Conservation (phyloP, 2,329 filamentous ascomycete genomes). For the Acephala macrosclerotiorum region DNA sequence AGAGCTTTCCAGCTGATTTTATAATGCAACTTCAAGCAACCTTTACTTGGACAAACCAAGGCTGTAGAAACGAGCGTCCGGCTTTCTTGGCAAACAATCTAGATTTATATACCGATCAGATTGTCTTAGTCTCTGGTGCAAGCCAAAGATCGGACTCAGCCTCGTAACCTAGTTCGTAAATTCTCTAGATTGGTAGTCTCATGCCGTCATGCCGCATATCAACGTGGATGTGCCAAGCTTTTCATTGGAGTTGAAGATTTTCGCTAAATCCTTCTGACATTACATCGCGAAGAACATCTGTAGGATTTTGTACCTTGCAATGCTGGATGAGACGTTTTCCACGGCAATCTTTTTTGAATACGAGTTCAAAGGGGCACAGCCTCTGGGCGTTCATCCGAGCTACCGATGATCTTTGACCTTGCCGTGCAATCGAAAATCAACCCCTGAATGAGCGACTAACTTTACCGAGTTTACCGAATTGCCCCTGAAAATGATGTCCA, state of each 20-base stretch:
- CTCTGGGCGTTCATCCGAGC: background rate
- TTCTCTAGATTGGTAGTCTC: background rate
- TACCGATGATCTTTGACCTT: too few species aligned
- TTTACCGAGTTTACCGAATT: too few species aligned
- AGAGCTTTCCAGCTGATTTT: constrained; percentile 12
- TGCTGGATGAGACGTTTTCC: background rate
- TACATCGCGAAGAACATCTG: background rate
- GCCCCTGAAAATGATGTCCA: too few species aligned
- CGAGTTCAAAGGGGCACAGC: background rate
- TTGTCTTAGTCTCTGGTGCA: too few species aligned
- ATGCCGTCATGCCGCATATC: background rate
- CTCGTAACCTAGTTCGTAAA: background rate
- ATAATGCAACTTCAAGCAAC: too few species aligned
- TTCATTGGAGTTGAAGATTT: background rate
- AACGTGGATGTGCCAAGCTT: background rate
- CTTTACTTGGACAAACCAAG: too few species aligned
- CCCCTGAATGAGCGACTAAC: too few species aligned
- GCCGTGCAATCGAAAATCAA: too few species aligned
- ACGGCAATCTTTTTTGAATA: background rate
- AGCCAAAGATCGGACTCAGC: background rate
- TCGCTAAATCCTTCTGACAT: background rate
- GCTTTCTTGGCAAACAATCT: too few species aligned
- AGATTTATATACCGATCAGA: too few species aligned
- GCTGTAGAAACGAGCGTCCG: too few species aligned
- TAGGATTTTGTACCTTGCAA: background rate